Percentiles rank a stretch among this genome's conserved stretches.
Conservation (phyloP, 345 rosid genomes). For the Eucalyptus polyanthemos region DNA sequence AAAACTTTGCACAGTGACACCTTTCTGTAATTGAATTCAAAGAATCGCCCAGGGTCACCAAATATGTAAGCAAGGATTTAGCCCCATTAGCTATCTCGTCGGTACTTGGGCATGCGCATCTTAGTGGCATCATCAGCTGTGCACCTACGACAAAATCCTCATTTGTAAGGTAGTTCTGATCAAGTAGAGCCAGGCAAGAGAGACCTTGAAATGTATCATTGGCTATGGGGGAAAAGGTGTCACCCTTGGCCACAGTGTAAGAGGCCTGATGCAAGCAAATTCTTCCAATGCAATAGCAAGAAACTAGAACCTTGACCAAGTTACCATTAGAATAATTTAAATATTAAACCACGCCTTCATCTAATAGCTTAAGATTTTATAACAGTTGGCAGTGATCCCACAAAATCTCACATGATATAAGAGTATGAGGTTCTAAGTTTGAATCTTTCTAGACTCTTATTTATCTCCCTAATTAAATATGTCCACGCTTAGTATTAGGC, state of each 20-base stretch:
- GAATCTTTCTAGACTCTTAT: too few species aligned
- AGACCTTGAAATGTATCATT: background rate
- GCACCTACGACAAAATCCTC: background rate
- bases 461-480: too few species aligned
- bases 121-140: background rate
- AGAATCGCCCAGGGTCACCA: slow-evolving; percentile 16
- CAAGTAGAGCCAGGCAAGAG: background rate
- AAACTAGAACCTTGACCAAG: too few species aligned
- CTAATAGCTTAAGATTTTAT: too few species aligned
- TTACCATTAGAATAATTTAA: too few species aligned
- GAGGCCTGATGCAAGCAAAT: too few species aligned
- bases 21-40: too few species aligned
- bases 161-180: background rate
- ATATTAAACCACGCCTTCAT: too few species aligned
- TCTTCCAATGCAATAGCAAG: too few species aligned
- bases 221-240: background rate
- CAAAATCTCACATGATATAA: fast-evolving
- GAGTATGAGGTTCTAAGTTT: fast-evolving
- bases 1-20: too few species aligned
- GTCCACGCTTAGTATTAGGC: fast-evolving
- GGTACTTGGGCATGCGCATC: slow-evolving; percentile 7
- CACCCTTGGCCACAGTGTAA: background rate
- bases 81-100: slow-evolving; percentile 28
- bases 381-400: fast-evolving
- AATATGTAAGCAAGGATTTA: slow-evolving; percentile 38